phyloP scores from a whole-genome alignment of 169 alveolate species.

The Plasmodium yoelii region DNA sequence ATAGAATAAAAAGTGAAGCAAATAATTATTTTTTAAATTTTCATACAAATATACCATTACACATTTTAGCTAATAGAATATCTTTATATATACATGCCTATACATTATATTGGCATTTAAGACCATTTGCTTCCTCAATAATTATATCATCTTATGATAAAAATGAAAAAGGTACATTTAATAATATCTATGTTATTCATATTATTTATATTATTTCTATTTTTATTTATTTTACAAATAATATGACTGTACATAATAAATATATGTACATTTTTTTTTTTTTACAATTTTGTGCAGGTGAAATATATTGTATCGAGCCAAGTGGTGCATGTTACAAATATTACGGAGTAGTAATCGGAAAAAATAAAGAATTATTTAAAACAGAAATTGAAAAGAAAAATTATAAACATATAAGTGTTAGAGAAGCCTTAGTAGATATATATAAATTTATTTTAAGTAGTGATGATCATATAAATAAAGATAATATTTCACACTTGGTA shows the following conservation, averaged over 20 bases:
- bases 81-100: constrained; percentile 93
- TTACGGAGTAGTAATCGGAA: constrained; percentile 94
- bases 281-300: constrained; percentile 78
- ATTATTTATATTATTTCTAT: not conserved
- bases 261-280: constrained; percentile 1
- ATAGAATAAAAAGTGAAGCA: constrained; percentile 93
- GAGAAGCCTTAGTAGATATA: constrained; percentile 73
- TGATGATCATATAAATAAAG: constrained; percentile 63
- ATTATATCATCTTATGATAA: constrained; percentile 90
- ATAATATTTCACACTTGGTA: constrained; percentile 28
- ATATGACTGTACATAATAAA: not conserved
- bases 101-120: constrained; percentile 91
- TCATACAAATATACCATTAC: constrained; percentile 92
- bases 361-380: constrained; percentile 94
- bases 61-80: constrained; percentile 94
- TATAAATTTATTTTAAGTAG: constrained; percentile 42
- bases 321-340: constrained; percentile 94
- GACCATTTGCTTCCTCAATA: constrained; percentile 96
- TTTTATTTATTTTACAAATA: not conserved
- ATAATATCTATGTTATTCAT: not conserved
- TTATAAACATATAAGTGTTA: constrained; percentile 72
- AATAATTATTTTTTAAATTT: constrained; percentile 87
- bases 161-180: constrained; percentile 78
- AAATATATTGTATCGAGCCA: constrained; percentile 92
- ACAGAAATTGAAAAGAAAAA: constrained; percentile 93